phyloP scores from a whole-genome alignment of 2,329 filamentous ascomycete species.

The Alternaria postmessia region DNA sequence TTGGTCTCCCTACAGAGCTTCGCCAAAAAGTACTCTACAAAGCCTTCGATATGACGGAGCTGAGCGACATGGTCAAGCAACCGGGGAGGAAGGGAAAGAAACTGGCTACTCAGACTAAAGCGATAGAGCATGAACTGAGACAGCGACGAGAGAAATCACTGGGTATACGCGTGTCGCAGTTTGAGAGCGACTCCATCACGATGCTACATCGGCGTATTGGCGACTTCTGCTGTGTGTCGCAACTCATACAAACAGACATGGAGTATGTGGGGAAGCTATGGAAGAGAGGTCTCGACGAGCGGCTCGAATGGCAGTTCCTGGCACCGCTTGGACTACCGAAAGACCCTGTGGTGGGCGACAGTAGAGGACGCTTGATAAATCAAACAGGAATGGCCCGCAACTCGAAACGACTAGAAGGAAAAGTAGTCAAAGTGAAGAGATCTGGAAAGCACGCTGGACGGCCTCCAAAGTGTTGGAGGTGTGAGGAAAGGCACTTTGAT shows the following conservation, averaged over 20 bases:
- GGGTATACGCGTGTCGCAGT: neutral
- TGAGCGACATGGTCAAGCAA: neutral
- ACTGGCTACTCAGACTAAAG: neutral
- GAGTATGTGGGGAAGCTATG: conserved; percentile 14
- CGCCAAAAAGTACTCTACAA: conserved; percentile 21
- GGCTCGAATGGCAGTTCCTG: neutral
- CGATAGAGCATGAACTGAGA: neutral
- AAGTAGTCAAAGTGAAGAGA: neutral
- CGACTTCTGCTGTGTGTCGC: conserved; percentile 16
- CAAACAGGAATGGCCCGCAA: neutral
- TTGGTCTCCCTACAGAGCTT: conserved; percentile 25
- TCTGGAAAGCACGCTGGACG: neutral
- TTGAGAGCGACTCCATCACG: conserved; percentile 1
- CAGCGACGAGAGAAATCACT: neutral
- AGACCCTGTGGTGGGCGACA: neutral
- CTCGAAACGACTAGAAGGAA: neutral
- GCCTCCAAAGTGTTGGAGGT: conserved; percentile 23
- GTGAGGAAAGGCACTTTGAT: conserved; percentile 19
- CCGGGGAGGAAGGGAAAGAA: neutral
- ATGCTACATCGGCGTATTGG: conserved; percentile 9
- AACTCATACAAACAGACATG: conserved; percentile 19
- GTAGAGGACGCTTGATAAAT: neutral
- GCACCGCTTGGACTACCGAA: neutral
- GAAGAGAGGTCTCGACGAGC: conserved; percentile 7
- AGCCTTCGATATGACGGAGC: neutral